Evolutionary conservation across 2,329 filamentous ascomycete genomes (phyloP).

Genomic region (Daldinia eschscholtzii): DNA sequence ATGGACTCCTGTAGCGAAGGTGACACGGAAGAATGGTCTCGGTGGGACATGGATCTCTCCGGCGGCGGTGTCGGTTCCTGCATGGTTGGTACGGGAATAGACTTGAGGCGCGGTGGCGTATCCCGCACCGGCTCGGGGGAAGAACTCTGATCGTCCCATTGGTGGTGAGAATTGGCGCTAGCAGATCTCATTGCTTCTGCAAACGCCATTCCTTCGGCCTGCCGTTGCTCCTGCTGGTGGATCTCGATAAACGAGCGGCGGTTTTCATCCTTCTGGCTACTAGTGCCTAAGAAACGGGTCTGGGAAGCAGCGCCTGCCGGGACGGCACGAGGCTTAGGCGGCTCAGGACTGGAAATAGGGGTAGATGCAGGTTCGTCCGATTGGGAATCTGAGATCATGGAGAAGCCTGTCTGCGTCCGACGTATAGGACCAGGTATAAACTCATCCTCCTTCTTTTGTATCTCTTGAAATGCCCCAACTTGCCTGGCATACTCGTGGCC

Average conservation of each 20-base stretch:
- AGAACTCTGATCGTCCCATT: constrained; percentile 51
- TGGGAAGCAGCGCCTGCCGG: constrained; percentile 51
- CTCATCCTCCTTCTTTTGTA: constrained; percentile 54
- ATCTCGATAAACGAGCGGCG: constrained; percentile 70
- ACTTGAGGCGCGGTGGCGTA: constrained; percentile 39
- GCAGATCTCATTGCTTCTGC: constrained; percentile 62
- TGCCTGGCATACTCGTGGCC: constrained; percentile 47
- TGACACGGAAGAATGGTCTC: constrained; percentile 31
- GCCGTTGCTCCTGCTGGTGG: constrained; percentile 70
- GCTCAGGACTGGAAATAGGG: constrained; percentile 40
- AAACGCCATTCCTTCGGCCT: constrained; percentile 71
- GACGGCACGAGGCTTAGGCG: constrained; percentile 48
- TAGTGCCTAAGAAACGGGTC: constrained; percentile 54
- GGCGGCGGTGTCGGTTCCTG: constrained; percentile 44
- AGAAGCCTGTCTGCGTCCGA: constrained; percentile 70
- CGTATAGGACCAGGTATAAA: constrained; percentile 68
- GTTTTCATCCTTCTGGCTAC: constrained; percentile 62
- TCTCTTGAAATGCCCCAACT: constrained; percentile 45
- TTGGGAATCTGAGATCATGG: constrained; percentile 51
- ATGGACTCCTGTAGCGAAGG: constrained; percentile 48
- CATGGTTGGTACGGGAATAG: constrained; percentile 30
- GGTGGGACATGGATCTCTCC: constrained; percentile 43
- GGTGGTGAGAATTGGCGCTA: constrained; percentile 51
- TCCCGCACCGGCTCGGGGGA: constrained; percentile 49
- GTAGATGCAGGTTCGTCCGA: constrained; percentile 36